A percentile compares a stretch with the other conserved stretches of the same genome.
These are phyloP conservation scores for Gentiana dahurica DNA, from an alignment of 257 asterid species.

Conservation along the genomic window DNA sequence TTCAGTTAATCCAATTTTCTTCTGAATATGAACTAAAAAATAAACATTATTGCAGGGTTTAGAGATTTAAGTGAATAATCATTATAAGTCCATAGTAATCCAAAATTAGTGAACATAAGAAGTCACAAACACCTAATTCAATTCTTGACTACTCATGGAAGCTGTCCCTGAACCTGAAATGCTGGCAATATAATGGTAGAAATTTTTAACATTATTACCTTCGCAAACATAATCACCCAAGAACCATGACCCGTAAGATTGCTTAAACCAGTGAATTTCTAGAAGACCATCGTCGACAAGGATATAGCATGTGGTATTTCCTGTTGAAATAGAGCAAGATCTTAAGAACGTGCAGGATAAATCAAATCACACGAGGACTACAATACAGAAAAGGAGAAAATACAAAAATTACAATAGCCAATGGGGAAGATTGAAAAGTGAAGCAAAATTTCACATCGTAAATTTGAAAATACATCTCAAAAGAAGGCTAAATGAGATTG, in stretches of 20 bases:
- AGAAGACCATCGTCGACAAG: constrained; percentile 44
- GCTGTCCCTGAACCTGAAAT: background rate
- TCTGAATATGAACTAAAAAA: no score
- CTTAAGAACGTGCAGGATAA: background rate
- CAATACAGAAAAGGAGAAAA: no score
- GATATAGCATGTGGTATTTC: constrained; percentile 50
- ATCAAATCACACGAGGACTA: background rate
- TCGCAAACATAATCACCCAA: constrained; percentile 87
- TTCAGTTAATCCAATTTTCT: no score
- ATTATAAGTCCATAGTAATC: no score
- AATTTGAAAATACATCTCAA: background rate
- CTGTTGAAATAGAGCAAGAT: constrained; percentile 20
- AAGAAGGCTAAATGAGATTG: background rate
- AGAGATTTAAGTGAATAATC: no score
- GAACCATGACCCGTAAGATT: constrained; percentile 91
- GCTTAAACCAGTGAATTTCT: constrained; percentile 89
- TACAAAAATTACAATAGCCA: no score
- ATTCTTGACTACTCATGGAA: no score
- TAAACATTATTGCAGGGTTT: no score
- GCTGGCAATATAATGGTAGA: background rate
- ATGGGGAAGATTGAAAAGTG: background rate
- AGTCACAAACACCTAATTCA: no score
- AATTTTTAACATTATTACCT: constrained; percentile 34
- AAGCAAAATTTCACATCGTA: no score
- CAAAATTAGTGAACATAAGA: no score